Evolutionary conservation across 2,329 filamentous ascomycete species (phyloP).

Genomic region (Aspergillus fumigatus): DNA sequence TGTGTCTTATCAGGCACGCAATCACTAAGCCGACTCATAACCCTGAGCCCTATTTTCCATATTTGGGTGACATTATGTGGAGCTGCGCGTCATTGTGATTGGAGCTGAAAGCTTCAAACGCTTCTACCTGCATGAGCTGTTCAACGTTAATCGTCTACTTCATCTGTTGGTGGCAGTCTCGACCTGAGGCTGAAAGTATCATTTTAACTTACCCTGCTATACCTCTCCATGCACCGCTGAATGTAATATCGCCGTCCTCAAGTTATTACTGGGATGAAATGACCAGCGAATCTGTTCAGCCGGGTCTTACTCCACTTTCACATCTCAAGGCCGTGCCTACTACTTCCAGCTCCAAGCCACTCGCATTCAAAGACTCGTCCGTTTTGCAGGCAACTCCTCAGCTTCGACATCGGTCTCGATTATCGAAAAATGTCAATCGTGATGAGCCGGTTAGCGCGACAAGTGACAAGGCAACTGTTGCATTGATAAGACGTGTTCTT

Average conservation of each 20-base stretch:
- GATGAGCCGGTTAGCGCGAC: slow-evolving; percentile 44
- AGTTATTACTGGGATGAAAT: slow-evolving; percentile 32
- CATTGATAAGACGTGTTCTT: slow-evolving; percentile 77
- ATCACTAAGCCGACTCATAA: slow-evolving; percentile 1
- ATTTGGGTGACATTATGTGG: slow-evolving; percentile 9
- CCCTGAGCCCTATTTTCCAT: slow-evolving; percentile 31
- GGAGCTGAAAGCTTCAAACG: background rate
- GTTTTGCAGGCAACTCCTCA: slow-evolving; percentile 25
- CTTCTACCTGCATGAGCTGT: background rate
- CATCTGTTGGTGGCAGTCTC: background rate
- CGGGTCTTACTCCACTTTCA: slow-evolving; percentile 39
- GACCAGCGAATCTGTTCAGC: slow-evolving; percentile 30
- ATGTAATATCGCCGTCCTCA: background rate
- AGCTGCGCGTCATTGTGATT: background rate
- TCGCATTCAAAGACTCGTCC: slow-evolving; percentile 23
- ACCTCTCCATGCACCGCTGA: background rate
- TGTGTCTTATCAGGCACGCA: slow-evolving; percentile 5
- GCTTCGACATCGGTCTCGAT: slow-evolving; percentile 27
- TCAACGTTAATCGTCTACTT: slow-evolving; percentile 7
- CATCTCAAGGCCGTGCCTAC: slow-evolving; percentile 34
- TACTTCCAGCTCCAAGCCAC: slow-evolving; percentile 34
- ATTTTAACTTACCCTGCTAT: slow-evolving; percentile 1
- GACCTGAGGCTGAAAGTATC: slow-evolving; percentile 3
- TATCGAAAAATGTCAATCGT: slow-evolving; percentile 33
- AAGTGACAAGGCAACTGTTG: slow-evolving; percentile 73